Evolutionary conservation across 2,329 filamentous ascomycete species (phyloP).

Genomic region (Neonectria hederae): DNA sequence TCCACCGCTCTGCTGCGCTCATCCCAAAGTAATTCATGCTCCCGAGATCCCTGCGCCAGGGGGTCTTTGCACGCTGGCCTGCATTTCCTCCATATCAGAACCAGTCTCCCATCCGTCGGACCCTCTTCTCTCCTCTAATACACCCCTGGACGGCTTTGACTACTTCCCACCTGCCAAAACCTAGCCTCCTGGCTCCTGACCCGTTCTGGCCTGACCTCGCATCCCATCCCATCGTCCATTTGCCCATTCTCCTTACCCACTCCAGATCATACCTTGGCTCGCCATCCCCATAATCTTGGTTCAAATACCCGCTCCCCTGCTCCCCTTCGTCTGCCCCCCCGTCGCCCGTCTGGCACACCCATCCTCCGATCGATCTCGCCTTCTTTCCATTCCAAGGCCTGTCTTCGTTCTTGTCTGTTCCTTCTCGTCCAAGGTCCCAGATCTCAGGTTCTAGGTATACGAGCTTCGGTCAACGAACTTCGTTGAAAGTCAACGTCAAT

Average conservation of each 20-base stretch:
- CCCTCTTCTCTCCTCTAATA: conserved; percentile 17
- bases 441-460: conserved; percentile 30
- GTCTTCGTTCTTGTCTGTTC: conserved; percentile 26
- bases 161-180: conserved; percentile 40
- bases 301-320: conserved; percentile 49
- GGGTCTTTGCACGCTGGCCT: conserved; percentile 36
- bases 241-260: conserved; percentile 49
- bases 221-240: conserved; percentile 45
- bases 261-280: conserved; percentile 46
- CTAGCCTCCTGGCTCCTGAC: conserved; percentile 38
- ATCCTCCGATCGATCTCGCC: conserved; percentile 44
- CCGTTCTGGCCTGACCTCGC: conserved; percentile 37
- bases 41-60: conserved; percentile 35
- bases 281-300: conserved; percentile 46
- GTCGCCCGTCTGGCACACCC: conserved; percentile 43
- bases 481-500: conserved; percentile 22
- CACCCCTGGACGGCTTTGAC: conserved; percentile 27
- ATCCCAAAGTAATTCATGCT: conserved; percentile 40
- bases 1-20: conserved; percentile 37
- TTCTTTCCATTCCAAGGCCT: conserved; percentile 38
- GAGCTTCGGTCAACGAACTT: conserved; percentile 23
- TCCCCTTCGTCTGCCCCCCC: conserved; percentile 45
- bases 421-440: conserved; percentile 25
- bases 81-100: conserved; percentile 36
- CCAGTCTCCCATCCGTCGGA: conserved; percentile 29